Evolutionary conservation across 805 yeast species (phyloP), one percentile per base, ranked within the genome.

Genomic region (Cyberlindnera maclurae): DNA sequence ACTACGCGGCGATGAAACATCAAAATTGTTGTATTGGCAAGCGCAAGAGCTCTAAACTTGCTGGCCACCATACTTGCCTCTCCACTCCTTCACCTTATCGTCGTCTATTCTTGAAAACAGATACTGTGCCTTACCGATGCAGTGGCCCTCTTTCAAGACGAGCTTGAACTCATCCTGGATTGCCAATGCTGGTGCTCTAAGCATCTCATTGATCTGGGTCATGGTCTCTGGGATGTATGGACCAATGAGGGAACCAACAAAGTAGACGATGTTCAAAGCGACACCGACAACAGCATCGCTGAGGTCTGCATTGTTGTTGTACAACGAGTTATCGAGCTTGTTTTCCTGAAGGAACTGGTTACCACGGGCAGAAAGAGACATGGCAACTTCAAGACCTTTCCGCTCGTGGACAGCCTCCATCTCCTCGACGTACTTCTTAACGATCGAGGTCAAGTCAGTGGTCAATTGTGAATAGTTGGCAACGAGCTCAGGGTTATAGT

Each of bases 331-430:
- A 63, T 90, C 97, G 54, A 93, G 73, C 66, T 89, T 89, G 68
- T 89, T 88, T 37, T 90, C 98, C 67, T 93, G 99, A 60, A 93
- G 73, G 73, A 90, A 93, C 62, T 73, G 83, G 66, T 93, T 93
- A 63, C 98, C 98, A 54, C 96, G 79, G 15, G 95, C 77, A 42
- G 96, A 83, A 41, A 93, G 68, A 26, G 84, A 71, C 96, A 93
- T 88, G 44, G 96, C 95, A 29, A 79, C 62, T 62, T 89, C 97
- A 46, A 90, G 70, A 59, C 97, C 97, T 57, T 79, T 82, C 64
- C 96, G 82, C 55, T 87, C 74, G 57, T 77, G 85, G 34, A 79
- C 84, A 27, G 71, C 71, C 59, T 86, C 96, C 83, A 89, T 73
- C 50, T 78, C 80, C 13, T 70, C 68, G 46, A 77, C 70, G 66